Evolutionary conservation across 1,284 basidiomycete species (phyloP), one percentile per base, ranked within the genome.

Genomic region (Austropuccinia psidii): DNA sequence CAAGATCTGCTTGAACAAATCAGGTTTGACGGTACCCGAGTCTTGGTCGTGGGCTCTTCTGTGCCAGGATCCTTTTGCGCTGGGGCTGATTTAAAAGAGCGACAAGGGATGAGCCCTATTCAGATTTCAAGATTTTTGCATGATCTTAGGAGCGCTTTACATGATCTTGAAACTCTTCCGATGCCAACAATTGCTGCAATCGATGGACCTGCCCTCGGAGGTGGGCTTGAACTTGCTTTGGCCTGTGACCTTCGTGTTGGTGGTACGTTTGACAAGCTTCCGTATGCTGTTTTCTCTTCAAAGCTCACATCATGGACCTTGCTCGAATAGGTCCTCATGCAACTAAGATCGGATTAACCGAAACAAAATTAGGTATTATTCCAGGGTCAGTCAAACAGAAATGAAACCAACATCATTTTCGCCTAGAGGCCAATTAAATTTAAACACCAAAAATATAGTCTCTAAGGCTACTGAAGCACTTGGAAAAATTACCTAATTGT

Each of bases 131-230:
- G 85, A 76, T 96, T 96, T 82, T 87, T 96, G 64, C 82, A 85
- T 67, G 87, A 89, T 77, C 84, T 97, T 33, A 87, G 93, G 39
- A 82, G 83, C 41, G 86, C 90, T 13, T 82, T 97, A 33, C 85
- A 85, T 43, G 86, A 86, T 77, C 85, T 97, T 15, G 91, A 93
- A 81, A 84, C 84, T 47, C 83, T 96, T 27, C 88, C 89, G 17
- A 86, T 94, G 82, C 93, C 93, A 0, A 93, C 90, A 8, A 89
- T 97, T 70, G 91, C 91, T 17, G 91, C 93, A 5, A 89, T 97
- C 64, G 93, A 96, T 79, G 94, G 94, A 0, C 90, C 91, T 35
- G 93, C 93, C 1, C 85, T 97, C 7, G 93, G 93, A 9, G 93
- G 93, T 29, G 93, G 93, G 1, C 84, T 94, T 37, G 93, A 97